A percentile compares a stretch with the other conserved stretches of the same genome.
phyloP scores from a whole-genome alignment of 495 filamentous ascomycete genomes.

The Penicillium nucicola region DNA sequence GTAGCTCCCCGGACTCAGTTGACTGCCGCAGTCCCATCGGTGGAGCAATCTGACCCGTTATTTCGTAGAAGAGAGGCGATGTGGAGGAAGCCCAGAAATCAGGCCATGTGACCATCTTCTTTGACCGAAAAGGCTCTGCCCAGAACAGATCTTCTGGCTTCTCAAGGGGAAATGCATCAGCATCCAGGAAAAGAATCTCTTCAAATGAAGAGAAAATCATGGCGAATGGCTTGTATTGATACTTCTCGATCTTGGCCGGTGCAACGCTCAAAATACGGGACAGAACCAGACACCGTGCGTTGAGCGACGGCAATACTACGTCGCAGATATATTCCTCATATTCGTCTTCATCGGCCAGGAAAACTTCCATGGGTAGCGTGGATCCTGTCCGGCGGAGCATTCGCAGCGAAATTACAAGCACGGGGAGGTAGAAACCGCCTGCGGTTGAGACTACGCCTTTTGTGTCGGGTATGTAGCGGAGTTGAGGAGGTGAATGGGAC shows the following conservation, averaged over 20 bases:
- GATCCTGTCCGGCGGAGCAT: constrained; percentile 51
- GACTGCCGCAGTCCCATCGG: constrained; percentile 22
- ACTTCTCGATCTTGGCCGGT: constrained; percentile 27
- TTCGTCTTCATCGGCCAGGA: constrained; percentile 37
- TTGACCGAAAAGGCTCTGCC: constrained; percentile 37
- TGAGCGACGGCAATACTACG: constrained; percentile 35
- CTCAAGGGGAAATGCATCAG: constrained; percentile 41
- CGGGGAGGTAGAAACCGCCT: constrained; percentile 32
- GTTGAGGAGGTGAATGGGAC: constrained; percentile 17
- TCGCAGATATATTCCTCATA: constrained; percentile 50
- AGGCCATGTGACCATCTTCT: constrained; percentile 52
- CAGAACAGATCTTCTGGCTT: constrained; percentile 41
- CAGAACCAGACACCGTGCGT: constrained; percentile 43
- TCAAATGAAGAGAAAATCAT: constrained; percentile 51
- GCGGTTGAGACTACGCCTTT: constrained; percentile 43
- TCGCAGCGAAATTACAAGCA: constrained; percentile 42
- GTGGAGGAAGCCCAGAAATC: constrained; percentile 52
- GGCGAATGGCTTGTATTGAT: constrained; percentile 49
- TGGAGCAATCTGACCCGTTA: constrained; percentile 30
- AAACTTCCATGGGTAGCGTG: constrained; percentile 50
- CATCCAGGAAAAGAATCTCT: constrained; percentile 51
- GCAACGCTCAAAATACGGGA: constrained; percentile 24
- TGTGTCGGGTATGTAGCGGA: constrained; percentile 33
- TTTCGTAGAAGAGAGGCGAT: constrained; percentile 47
- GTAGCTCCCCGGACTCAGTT: constrained; percentile 49